phyloP scores from a whole-genome alignment of 805 yeast genomes.

The Saccharomyces mikatae region DNA sequence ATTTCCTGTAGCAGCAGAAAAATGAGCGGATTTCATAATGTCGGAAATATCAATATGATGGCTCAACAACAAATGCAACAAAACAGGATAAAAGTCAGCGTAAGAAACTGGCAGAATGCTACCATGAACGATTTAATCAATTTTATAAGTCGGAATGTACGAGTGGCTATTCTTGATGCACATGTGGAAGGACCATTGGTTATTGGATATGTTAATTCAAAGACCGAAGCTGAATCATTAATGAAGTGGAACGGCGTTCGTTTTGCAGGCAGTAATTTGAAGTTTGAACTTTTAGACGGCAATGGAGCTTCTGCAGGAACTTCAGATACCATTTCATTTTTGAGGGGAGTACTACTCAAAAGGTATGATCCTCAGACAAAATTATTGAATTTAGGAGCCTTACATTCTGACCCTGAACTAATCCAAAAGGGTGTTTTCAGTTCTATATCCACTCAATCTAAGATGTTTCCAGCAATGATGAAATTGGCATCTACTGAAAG shows the following conservation, averaged over 20 bases:
- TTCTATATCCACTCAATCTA: slow-evolving; percentile 53
- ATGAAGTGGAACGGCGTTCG: slow-evolving; percentile 63
- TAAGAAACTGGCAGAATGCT: slow-evolving; percentile 79
- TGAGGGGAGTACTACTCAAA: slow-evolving; percentile 51
- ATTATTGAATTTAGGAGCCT: slow-evolving; percentile 60
- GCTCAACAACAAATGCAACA: slow-evolving; percentile 25
- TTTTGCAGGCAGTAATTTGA: slow-evolving; percentile 68
- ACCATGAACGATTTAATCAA: slow-evolving; percentile 55
- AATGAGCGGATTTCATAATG: slow-evolving; percentile 22
- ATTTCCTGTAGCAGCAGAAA: background rate
- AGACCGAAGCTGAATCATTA: slow-evolving; percentile 51
- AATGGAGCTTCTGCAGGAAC: slow-evolving; percentile 18
- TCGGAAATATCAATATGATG: slow-evolving; percentile 18
- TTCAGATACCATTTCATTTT: slow-evolving; percentile 48
- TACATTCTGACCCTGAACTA: slow-evolving; percentile 57
- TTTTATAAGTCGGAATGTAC: slow-evolving; percentile 62
- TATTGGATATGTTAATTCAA: slow-evolving; percentile 48
- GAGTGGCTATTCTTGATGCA: slow-evolving; percentile 46
- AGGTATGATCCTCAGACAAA: slow-evolving; percentile 60
- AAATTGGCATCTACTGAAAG: slow-evolving; percentile 58
- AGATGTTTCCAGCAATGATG: slow-evolving; percentile 86
- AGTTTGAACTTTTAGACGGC: slow-evolving; percentile 35
- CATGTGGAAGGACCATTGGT: slow-evolving; percentile 49
- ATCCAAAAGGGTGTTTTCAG: slow-evolving; percentile 57
- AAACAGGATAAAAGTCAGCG: slow-evolving; percentile 45